phyloP scores from a whole-genome alignment of 306 rosid genomes.

The Quercus alba region DNA sequence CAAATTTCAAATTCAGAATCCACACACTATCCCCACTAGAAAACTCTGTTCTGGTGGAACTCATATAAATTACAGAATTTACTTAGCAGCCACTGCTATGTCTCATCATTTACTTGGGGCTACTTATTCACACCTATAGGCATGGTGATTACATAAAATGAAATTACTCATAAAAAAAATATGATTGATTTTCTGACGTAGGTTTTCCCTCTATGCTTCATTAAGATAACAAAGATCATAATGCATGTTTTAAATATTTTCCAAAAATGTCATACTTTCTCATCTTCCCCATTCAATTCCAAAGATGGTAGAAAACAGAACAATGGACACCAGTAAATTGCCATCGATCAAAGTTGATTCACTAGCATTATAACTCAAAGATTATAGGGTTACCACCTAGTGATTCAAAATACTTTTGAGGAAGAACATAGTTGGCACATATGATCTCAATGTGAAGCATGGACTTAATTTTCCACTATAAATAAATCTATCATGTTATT shows the following conservation, averaged over 20 bases:
- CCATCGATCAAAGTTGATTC: neutral
- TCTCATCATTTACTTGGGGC: neutral
- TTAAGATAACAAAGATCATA: neutral
- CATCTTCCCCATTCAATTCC: neutral
- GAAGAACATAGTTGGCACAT: neutral
- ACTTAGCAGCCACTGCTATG: neutral
- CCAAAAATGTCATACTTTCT: neutral
- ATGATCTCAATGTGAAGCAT: neutral
- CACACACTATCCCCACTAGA: neutral
- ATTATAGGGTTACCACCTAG: neutral
- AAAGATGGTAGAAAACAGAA: neutral
- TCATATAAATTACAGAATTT: no score
- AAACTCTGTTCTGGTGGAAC: no score
- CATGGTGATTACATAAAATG: neutral
- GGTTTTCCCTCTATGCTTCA: neutral
- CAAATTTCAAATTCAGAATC: neutral
- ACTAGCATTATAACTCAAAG: neutral
- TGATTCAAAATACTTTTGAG: neutral
- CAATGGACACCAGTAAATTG: neutral
- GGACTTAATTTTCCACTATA: no score
- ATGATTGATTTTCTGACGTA: neutral
- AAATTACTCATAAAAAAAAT: neutral
- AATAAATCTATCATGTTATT: neutral
- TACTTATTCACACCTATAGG: neutral
- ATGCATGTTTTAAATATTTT: neutral